phyloP scores from a whole-genome alignment of 1,284 basidiomycete species.

The Ganoderma meredithae region DNA sequence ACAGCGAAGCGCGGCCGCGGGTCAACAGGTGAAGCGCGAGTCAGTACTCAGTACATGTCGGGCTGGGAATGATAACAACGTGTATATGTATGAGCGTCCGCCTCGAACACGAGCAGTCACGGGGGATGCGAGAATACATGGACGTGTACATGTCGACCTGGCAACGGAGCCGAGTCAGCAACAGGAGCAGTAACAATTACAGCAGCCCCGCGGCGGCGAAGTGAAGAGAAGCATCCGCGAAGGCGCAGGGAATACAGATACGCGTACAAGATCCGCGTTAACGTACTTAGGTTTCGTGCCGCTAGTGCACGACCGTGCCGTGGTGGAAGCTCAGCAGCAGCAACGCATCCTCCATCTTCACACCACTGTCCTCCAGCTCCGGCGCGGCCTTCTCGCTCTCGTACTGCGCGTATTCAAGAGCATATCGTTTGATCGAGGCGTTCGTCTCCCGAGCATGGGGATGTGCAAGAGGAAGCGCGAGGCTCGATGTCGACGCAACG shows the following conservation, averaged over 20 bases:
- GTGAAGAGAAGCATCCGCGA: background rate
- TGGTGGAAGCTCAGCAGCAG: constrained; percentile 75
- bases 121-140: constrained; percentile 8
- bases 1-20: background rate
- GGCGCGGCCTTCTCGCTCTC: constrained; percentile 39
- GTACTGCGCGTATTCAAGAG: constrained; percentile 39
- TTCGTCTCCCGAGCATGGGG: constrained; percentile 33
- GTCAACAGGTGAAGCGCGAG: constrained; percentile 7
- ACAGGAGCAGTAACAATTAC: background rate
- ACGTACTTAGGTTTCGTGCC: constrained; percentile 13
- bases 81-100: background rate
- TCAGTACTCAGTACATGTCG: constrained; percentile 2
- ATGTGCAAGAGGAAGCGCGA: constrained; percentile 29
- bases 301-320: constrained; percentile 59
- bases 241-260: background rate
- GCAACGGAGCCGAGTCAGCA: background rate
- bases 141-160: constrained; percentile 13
- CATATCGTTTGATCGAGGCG: constrained; percentile 37
- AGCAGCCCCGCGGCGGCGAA: background rate
- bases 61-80: constrained; percentile 2
- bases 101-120: background rate
- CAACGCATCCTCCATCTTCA: constrained; percentile 70
- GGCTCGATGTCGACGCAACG: constrained; percentile 32
- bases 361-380: constrained; percentile 44
- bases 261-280: constrained; percentile 21